Evolutionary conservation across 2,329 filamentous ascomycete species (phyloP).

Genomic region (Fusarium proliferatum): DNA sequence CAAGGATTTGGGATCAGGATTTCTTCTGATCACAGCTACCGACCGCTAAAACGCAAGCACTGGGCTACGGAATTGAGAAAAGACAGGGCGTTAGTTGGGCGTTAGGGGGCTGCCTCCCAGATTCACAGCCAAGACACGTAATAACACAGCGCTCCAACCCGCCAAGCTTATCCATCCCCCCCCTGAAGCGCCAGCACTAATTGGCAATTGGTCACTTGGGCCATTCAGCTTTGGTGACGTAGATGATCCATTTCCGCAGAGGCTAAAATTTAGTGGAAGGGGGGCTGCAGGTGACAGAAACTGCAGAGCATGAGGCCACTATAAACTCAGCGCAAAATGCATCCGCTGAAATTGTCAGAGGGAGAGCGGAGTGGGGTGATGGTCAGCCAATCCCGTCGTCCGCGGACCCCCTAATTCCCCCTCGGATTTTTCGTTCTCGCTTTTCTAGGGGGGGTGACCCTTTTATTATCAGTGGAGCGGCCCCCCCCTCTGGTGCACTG

Average conservation of each 20-base stretch:
- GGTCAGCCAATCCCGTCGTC: background rate
- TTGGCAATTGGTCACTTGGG: background rate
- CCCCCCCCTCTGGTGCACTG: background rate
- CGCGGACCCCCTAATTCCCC: slow-evolving; percentile 3
- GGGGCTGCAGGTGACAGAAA: background rate
- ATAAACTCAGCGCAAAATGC: too few species aligned
- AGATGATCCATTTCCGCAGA: background rate
- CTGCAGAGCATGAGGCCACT: background rate
- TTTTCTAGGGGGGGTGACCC: background rate
- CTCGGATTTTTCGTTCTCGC: slow-evolving; percentile 17
- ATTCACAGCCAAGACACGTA: too few species aligned
- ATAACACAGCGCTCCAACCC: too few species aligned
- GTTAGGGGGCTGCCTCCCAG: background rate
- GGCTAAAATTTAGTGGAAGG: slow-evolving; percentile 9
- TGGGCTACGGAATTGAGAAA: background rate
- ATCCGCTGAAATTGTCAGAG: background rate
- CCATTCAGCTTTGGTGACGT: slow-evolving; percentile 18
- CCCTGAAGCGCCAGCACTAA: slow-evolving; percentile 2
- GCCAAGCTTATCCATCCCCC: too few species aligned
- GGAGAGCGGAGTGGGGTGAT: background rate
- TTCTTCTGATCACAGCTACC: background rate
- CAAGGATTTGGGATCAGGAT: slow-evolving; percentile 8
- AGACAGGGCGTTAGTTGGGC: background rate
- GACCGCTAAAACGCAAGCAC: background rate
- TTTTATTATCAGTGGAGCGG: too few species aligned